These are phyloP conservation scores for Elsinoe ampelina DNA, from an alignment of 2,329 filamentous ascomycete species.

Conservation along the genomic window DNA sequence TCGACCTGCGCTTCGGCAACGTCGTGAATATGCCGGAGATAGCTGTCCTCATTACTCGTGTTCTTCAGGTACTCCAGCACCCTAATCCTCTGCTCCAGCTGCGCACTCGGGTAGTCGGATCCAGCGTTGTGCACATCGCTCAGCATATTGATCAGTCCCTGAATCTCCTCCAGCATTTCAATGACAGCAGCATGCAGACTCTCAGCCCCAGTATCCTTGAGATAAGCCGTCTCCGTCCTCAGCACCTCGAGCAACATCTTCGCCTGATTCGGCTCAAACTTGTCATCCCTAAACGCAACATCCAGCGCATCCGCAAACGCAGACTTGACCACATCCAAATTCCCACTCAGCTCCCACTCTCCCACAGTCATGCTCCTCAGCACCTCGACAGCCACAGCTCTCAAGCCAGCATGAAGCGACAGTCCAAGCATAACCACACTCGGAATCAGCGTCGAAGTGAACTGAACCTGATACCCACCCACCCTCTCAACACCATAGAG, in stretches of 20 bases:
- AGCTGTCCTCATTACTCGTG: constrained; percentile 95
- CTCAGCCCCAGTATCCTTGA: constrained; percentile 59
- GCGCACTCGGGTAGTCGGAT: constrained; percentile 53
- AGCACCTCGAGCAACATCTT: constrained; percentile 88
- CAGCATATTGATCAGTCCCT: constrained; percentile 83
- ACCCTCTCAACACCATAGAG: constrained; percentile 73
- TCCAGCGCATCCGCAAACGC: constrained; percentile 96
- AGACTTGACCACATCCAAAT: constrained; percentile 81
- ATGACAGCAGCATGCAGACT: constrained; percentile 66
- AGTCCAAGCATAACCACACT: constrained; percentile 90
- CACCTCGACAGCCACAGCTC: constrained; percentile 83
- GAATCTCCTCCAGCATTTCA: constrained; percentile 71
- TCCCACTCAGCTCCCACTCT: constrained; percentile 93
- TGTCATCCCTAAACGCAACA: constrained; percentile 61
- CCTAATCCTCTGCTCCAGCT: constrained; percentile 78
- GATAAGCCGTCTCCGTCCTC: constrained; percentile 65
- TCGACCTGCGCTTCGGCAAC: constrained; percentile 68
- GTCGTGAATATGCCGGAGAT: constrained; percentile 91
- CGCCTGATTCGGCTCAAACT: constrained; percentile 29
- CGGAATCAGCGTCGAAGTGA: constrained; percentile 82
- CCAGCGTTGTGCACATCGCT: constrained; percentile 73
- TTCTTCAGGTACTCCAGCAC: constrained; percentile 95
- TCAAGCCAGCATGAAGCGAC: constrained; percentile 85
- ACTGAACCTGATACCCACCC: constrained; percentile 96
- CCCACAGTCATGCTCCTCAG: constrained; percentile 97